These are phyloP conservation scores for Naganishia onofrii DNA, from an alignment of 768 basidiomycete species.

Conservation along the genomic window DNA sequence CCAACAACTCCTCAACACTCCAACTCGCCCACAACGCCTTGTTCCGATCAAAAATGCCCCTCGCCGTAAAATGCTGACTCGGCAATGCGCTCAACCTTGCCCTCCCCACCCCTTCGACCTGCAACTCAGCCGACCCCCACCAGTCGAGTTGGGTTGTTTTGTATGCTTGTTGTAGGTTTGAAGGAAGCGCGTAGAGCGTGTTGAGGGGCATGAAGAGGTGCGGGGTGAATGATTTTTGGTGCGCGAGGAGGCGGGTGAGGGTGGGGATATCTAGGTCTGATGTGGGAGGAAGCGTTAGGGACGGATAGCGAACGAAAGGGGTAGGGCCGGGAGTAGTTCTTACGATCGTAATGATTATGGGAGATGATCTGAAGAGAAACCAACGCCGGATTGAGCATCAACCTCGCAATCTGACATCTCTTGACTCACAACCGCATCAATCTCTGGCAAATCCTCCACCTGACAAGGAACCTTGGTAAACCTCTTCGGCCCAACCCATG, in stretches of 20 bases:
- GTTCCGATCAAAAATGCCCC: constrained; percentile 59
- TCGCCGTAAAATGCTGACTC: constrained; percentile 64
- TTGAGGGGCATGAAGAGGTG: constrained; percentile 65
- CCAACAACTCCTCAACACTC: constrained; percentile 56
- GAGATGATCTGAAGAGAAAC: constrained; percentile 55
- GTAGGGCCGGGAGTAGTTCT: neutral
- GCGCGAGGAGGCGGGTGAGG: constrained; percentile 34
- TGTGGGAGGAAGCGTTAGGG: neutral
- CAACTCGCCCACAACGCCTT: constrained; percentile 67
- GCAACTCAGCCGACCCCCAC: constrained; percentile 58
- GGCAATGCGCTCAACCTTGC: constrained; percentile 53
- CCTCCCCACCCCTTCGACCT: constrained; percentile 41
- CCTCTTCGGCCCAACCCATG: constrained; percentile 36
- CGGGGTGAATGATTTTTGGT: constrained; percentile 58
- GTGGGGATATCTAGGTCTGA: constrained; percentile 39
- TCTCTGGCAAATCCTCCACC: constrained; percentile 61
- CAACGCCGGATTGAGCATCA: neutral
- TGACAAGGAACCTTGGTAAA: constrained; percentile 55
- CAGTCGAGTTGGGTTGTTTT: constrained; percentile 63
- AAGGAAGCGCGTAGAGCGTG: constrained; percentile 56
- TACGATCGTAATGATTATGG: constrained; percentile 55
- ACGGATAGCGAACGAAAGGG: neutral
- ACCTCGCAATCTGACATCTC: neutral
- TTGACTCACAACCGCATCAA: constrained; percentile 59
- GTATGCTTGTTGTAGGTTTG: constrained; percentile 45